Conservation (phyloP, 1,139 yeast genomes). For the Magnusiomyces starmeri region DNA sequence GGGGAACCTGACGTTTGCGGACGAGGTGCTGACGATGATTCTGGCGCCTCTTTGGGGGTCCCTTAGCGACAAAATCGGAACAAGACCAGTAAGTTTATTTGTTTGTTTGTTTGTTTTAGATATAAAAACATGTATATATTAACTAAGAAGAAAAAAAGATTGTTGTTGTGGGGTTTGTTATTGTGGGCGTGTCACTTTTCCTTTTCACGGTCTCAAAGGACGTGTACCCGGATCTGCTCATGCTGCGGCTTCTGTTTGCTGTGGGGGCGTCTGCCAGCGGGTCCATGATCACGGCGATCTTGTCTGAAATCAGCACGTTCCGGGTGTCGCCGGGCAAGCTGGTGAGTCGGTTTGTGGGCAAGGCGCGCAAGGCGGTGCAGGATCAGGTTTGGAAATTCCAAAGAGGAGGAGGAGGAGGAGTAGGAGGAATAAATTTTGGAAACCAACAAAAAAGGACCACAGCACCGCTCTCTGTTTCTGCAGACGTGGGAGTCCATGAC, state of each 20-base stretch:
- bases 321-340: constrained; percentile 14
- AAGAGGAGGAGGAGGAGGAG: too few species aligned
- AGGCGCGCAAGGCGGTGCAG: constrained; percentile 11
- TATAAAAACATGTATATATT: neutral
- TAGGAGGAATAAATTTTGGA: too few species aligned
- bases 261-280: constrained; percentile 48
- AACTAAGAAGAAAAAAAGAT: constrained; percentile 1
- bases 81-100: constrained; percentile 39
- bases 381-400: constrained; percentile 10
- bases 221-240: constrained; percentile 45
- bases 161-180: constrained; percentile 42
- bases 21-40: constrained; percentile 49
- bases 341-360: constrained; percentile 13
- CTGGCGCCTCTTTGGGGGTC: constrained; percentile 62
- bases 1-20: constrained; percentile 56
- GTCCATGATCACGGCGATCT: constrained; percentile 43
- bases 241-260: constrained; percentile 52
- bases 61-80: constrained; percentile 54
- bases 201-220: constrained; percentile 43
- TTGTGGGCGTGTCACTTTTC: constrained; percentile 43
- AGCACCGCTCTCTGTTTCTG: too few species aligned
- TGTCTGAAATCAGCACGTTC: constrained; percentile 48
- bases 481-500: neutral
- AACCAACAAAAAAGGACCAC: neutral
- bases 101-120: neutral